A percentile compares a stretch with the other conserved stretches of the same genome.
phyloP scores from a whole-genome alignment of 2,329 filamentous ascomycete genomes.

The Cryphonectria nitschkei region DNA sequence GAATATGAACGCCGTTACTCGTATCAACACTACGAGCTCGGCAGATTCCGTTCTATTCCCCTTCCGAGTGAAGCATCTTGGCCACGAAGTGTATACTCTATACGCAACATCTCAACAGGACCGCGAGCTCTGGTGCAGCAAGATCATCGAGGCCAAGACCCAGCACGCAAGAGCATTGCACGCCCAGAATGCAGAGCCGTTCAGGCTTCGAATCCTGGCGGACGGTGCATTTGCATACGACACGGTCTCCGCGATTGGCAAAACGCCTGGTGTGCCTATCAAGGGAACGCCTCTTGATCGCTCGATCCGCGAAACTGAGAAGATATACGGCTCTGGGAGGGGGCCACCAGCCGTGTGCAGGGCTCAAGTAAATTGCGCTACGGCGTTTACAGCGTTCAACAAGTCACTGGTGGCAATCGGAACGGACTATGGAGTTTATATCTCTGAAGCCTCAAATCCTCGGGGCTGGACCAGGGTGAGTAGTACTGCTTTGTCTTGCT shows the following conservation, averaged over 20 bases:
- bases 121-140: conserved; percentile 86
- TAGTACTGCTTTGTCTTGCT: conserved; percentile 27
- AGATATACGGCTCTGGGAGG: conserved; percentile 70
- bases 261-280: conserved; percentile 72
- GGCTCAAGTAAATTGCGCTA: conserved; percentile 89
- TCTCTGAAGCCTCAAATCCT: conserved; percentile 85
- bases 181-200: conserved; percentile 93
- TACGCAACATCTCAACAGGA: conserved; percentile 79
- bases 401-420: conserved; percentile 91
- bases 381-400: conserved; percentile 82
- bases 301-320: conserved; percentile 86
- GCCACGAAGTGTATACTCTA: conserved; percentile 88
- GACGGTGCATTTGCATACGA: conserved; percentile 91
- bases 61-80: conserved; percentile 94
- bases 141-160: conserved; percentile 94
- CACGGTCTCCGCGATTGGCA: conserved; percentile 59
- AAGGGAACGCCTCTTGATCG: conserved; percentile 89
- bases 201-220: conserved; percentile 87
- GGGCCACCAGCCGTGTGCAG: conserved; percentile 79
- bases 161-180: conserved; percentile 86
- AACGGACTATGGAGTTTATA: conserved; percentile 91
- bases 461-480: conserved; percentile 87
- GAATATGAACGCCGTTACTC: conserved; percentile 38
- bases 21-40: conserved; percentile 47
- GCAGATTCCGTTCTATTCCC: conserved; percentile 88